Conservation (phyloP, 768 basidiomycete genomes). For the Pisolithus orientalis region DNA sequence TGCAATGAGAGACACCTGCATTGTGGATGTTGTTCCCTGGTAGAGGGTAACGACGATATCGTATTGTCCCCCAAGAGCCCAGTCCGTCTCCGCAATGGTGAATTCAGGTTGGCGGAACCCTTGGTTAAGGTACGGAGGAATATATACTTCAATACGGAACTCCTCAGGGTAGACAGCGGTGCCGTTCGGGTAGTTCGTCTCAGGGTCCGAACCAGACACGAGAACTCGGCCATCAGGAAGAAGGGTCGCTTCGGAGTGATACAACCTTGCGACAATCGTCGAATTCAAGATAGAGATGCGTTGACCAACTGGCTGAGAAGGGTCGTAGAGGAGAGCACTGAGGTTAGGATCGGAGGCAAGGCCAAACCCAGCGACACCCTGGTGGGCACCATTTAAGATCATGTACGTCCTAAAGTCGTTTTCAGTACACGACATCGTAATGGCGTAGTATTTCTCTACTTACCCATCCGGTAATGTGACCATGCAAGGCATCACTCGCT, state of each 20-base stretch:
- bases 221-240: constrained; percentile 71
- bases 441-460: not conserved
- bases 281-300: constrained; percentile 61
- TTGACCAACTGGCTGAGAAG: constrained; percentile 47
- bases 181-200: constrained; percentile 38
- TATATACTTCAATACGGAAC: constrained; percentile 73
- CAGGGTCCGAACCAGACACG: constrained; percentile 71
- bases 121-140: constrained; percentile 76
- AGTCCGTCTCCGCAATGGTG: constrained; percentile 53
- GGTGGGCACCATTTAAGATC: constrained; percentile 68
- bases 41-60: constrained; percentile 40
- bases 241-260: constrained; percentile 72
- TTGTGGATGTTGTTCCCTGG: constrained; percentile 35
- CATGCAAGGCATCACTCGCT: constrained; percentile 74
- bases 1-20: constrained; percentile 61
- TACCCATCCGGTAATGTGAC: constrained; percentile 49
- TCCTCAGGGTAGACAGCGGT: constrained; percentile 59
- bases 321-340: constrained; percentile 65
- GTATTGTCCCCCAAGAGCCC: constrained; percentile 51
- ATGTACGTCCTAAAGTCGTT: constrained; percentile 53
- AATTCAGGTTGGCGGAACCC: constrained; percentile 59
- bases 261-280: constrained; percentile 70
- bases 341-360: constrained; percentile 59
- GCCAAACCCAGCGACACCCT: constrained; percentile 71
- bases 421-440: not conserved